Base-by-base conservation (phyloP, 2,329 filamentous ascomycete species). In the Talaromyces sp. region DNA sequence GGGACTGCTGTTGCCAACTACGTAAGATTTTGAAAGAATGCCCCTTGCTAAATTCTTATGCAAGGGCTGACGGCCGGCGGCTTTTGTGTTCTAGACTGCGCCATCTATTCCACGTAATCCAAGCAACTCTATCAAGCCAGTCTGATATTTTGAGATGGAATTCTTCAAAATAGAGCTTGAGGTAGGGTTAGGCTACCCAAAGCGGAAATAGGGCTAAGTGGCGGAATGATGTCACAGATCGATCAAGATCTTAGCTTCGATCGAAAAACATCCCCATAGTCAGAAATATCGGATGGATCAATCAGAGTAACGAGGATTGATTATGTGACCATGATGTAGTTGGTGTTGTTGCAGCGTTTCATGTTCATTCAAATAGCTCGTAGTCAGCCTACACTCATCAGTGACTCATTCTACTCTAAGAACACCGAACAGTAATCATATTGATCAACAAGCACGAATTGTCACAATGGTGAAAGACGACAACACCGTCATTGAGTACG, bases 181-280 rank as follows among this genome's bases (percentile, higher is more conserved):
- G 5, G 25, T 48, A 48, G 44, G 21, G 21, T 21, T 25, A 48
- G 23, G 7, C 23, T 35, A 16, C 46, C 61, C 7, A 35, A 59
- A 59, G 12, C 46, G 37, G 61, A 59, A 54, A 54, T 55, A 16
- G 12, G 23, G 44, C 31, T 21, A 2, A 35, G 61, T 52, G 61
- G 50, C 25, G 55, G 39, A 21, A 59, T 63, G 61, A 63, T 59
- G 61, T 63, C 61, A 63, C 60, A 39, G 14, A 40, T 35, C 18
- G n/a, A 58, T 31, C 33, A 37, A 25, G 18, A 40, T 40, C 39
- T 40, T 14, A 35, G 31, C n/a, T 35, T 59, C 28, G 48, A 52
- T 52, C n/a, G 28, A 48, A 48, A 48, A 14, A 44, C 18, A 23
- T 44, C 21, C 16, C 44, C 23, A 23, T 37, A 28, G 3, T 39